phyloP scores from a whole-genome alignment of 1,284 basidiomycete genomes.

The Pascua guehoae region DNA sequence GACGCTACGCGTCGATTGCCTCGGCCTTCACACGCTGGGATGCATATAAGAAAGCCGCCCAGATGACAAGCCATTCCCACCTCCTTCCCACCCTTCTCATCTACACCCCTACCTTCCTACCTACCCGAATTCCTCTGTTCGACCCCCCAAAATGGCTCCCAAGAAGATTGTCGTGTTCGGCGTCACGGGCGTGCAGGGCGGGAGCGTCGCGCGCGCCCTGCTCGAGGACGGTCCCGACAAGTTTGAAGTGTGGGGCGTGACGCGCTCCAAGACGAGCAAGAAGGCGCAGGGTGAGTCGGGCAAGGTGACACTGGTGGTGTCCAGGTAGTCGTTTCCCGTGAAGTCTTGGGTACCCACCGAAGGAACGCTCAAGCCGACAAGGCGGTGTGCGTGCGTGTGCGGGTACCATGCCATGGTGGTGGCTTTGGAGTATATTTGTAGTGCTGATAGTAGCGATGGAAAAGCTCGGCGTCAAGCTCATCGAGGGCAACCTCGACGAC shows the following conservation, averaged over 20 bases:
- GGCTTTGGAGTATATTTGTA: neutral
- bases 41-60: too few relatives aligned
- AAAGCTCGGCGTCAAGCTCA: constrained; percentile 18
- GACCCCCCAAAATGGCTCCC: neutral
- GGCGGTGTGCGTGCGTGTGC: too few relatives aligned
- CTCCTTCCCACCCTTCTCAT: neutral
- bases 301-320: neutral
- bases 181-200: constrained; percentile 21
- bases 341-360: too few relatives aligned
- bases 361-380: too few relatives aligned
- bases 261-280: constrained; percentile 16
- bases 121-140: neutral
- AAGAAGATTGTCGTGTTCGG: constrained; percentile 18
- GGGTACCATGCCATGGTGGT: neutral
- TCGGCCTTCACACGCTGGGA: too few relatives aligned
- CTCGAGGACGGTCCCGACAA: constrained; percentile 5
- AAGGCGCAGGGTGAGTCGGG: constrained; percentile 16
- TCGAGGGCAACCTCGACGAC: constrained; percentile 21
- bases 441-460: constrained; percentile 13
- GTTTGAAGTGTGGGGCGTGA: constrained; percentile 21
- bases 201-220: constrained; percentile 15
- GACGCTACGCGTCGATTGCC: too few relatives aligned
- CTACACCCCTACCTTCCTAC: neutral
- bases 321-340: too few relatives aligned
- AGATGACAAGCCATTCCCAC: neutral